phyloP scores from a whole-genome alignment of 192 early-diverging fungal species.

The Borealophlyctis nickersoniae region DNA sequence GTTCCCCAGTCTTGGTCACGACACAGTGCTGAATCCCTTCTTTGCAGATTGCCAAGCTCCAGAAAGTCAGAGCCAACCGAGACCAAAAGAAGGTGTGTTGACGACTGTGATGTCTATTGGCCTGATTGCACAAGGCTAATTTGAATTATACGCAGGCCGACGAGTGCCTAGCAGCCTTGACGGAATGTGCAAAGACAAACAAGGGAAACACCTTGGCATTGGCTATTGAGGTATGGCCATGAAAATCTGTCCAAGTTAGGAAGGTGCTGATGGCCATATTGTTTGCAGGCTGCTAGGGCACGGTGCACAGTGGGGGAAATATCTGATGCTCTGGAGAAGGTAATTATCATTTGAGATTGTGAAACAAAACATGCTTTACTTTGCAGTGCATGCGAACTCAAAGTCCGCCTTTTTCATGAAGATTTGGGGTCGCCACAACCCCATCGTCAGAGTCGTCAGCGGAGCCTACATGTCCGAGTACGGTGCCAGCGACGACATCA shows the following conservation, averaged over 20 bases:
- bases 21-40: no score
- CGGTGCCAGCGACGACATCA: slow-evolving; percentile 62
- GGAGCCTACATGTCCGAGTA: slow-evolving; percentile 86
- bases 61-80: slow-evolving; percentile 51
- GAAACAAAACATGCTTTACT: slow-evolving; percentile 6
- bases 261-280: background rate
- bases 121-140: slow-evolving; percentile 11
- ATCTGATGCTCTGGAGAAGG: slow-evolving; percentile 71
- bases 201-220: slow-evolving; percentile 73
- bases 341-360: no score
- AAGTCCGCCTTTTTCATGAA: no score
- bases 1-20: no score
- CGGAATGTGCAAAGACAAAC: slow-evolving; percentile 61
- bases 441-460: slow-evolving; percentile 73
- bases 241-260: background rate
- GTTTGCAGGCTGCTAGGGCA: slow-evolving; percentile 62
- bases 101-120: background rate
- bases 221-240: slow-evolving; percentile 55
- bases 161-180: slow-evolving; percentile 59
- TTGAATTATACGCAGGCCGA: slow-evolving; percentile 46
- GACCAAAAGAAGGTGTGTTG: slow-evolving; percentile 45
- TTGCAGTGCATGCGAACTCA: background rate
- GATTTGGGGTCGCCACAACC: slow-evolving; percentile 80
- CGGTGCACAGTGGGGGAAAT: slow-evolving; percentile 87
- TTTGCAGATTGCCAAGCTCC: slow-evolving; percentile 62